Percentiles rank a stretch among this genome's conserved stretches.
Conservation (phyloP, 805 yeast species). For the Saturnispora mendoncae region DNA sequence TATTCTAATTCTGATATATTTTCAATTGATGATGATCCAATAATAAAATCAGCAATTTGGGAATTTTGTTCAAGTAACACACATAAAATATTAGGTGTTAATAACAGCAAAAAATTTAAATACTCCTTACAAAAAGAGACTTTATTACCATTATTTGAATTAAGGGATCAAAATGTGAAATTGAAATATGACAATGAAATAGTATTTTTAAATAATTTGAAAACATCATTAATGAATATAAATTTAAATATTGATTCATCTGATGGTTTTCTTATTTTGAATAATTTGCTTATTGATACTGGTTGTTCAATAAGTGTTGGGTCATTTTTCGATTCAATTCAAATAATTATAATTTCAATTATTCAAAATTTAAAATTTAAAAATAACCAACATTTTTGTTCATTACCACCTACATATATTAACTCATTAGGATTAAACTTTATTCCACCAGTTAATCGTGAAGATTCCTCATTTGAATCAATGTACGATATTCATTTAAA, state of each 20-base stretch:
- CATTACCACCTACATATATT: slow-evolving; percentile 13
- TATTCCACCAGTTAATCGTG: slow-evolving; percentile 26
- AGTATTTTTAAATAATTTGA: slow-evolving; percentile 18
- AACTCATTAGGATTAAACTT: slow-evolving; percentile 20
- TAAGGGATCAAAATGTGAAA: slow-evolving; percentile 27
- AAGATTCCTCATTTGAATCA: slow-evolving; percentile 16
- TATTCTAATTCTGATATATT: slow-evolving; percentile 10
- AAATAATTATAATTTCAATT: slow-evolving; percentile 18
- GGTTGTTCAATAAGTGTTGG: slow-evolving; percentile 30
- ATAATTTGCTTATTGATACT: slow-evolving; percentile 21
- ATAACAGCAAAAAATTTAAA: background rate
- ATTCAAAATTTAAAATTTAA: slow-evolving; percentile 15
- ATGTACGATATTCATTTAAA: slow-evolving; percentile 19
- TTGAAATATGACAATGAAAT: slow-evolving; percentile 19
- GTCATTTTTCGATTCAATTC: slow-evolving; percentile 26
- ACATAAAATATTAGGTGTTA: slow-evolving; percentile 16
- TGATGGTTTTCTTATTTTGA: slow-evolving; percentile 18
- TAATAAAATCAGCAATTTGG: background rate
- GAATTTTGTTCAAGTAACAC: background rate
- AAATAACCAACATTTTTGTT: slow-evolving; percentile 2
- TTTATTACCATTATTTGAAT: slow-evolving; percentile 23
- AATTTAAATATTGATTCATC: slow-evolving; percentile 16
- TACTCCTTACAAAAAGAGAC: slow-evolving; percentile 16
- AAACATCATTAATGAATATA: slow-evolving; percentile 16
- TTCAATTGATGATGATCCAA: background rate